A percentile compares a stretch with the other conserved stretches of the same genome.
phyloP scores from a whole-genome alignment of 345 rosid genomes.

The Microthlaspi erraticum region DNA sequence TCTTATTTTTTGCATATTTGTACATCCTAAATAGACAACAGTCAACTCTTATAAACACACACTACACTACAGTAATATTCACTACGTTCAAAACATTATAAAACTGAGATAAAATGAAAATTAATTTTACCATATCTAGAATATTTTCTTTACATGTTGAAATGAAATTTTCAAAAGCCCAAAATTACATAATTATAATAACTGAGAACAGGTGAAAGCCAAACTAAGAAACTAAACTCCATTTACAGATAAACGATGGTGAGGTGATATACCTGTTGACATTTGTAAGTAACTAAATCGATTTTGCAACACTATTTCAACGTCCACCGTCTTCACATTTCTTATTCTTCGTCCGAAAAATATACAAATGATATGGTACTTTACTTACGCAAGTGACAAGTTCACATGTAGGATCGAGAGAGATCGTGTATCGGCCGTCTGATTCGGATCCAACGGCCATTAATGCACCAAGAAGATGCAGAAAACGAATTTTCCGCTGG shows the following conservation, averaged over 20 bases:
- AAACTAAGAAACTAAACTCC: too few relatives aligned
- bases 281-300: background rate
- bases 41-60: background rate
- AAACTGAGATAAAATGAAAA: background rate
- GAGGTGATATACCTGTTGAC: too few relatives aligned
- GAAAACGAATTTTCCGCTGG: constrained; percentile 18
- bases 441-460: constrained; percentile 41
- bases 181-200: too few relatives aligned
- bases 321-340: background rate
- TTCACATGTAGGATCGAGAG: constrained; percentile 39
- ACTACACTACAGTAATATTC: background rate
- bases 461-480: constrained; percentile 14
- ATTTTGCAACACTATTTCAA: background rate
- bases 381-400: constrained; percentile 30
- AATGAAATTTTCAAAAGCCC: too few relatives aligned
- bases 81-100: too few relatives aligned
- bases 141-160: too few relatives aligned
- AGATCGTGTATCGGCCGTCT: constrained; percentile 34
- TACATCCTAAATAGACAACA: background rate
- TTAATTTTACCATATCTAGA: too few relatives aligned
- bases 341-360: background rate
- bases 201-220: too few relatives aligned
- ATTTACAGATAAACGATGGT: too few relatives aligned
- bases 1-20: background rate
- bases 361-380: constrained; percentile 28